A percentile compares a stretch with the other conserved stretches of the same genome.
phyloP scores from a whole-genome alignment of 768 basidiomycete genomes.

The Cyathus striatus region DNA sequence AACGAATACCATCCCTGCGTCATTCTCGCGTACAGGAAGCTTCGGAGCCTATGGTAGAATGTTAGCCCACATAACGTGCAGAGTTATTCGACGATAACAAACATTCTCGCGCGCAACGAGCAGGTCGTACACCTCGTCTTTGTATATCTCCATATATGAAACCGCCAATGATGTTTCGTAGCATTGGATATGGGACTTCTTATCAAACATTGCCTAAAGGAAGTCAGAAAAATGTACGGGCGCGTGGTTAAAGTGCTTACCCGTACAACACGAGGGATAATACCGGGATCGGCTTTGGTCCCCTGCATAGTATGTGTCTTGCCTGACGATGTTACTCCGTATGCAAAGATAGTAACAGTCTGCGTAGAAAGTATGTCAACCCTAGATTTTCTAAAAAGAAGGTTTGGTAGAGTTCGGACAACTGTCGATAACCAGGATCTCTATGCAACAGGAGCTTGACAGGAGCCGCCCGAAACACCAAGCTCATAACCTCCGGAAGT shows the following conservation, averaged over 20 bases:
- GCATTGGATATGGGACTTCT: slow-evolving; percentile 30
- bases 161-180: slow-evolving; percentile 45
- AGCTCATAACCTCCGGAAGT: too few relatives aligned
- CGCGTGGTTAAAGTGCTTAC: slow-evolving; percentile 28
- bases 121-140: slow-evolving; percentile 87
- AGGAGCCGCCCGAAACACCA: background rate
- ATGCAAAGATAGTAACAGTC: slow-evolving; percentile 87
- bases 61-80: slow-evolving; percentile 3
- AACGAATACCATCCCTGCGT: slow-evolving; percentile 48
- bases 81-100: slow-evolving; percentile 14
- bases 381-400: too few relatives aligned
- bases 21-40: slow-evolving; percentile 50
- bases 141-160: slow-evolving; percentile 89
- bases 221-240: background rate
- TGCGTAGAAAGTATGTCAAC: slow-evolving; percentile 21
- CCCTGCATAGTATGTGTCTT: slow-evolving; percentile 96
- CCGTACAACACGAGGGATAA: slow-evolving; percentile 79
- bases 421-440: background rate
- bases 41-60: slow-evolving; percentile 34
- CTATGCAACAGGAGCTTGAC: background rate
- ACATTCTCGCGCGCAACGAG: slow-evolving; percentile 69
- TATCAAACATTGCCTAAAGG: slow-evolving; percentile 52
- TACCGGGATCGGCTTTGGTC: slow-evolving; percentile 63
- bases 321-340: slow-evolving; percentile 87
- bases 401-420: background rate